Percentiles rank a stretch among this genome's conserved stretches.
phyloP scores from a whole-genome alignment of 176 grass and related monocot species.

The Hordeum vulgare region MorexV3_pseudomolecules_assembly NC_058523.1:383819587-383820086 shows the following conservation, averaged over 20 bases:
- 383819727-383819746: too few relatives aligned
- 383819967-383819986: background rate
- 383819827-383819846: background rate
- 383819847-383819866: background rate
- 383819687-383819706: too few relatives aligned
- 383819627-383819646: too few relatives aligned
- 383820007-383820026: background rate
- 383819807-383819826: background rate
- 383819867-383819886: background rate
- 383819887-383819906: background rate
- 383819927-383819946: background rate
- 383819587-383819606: too few relatives aligned
- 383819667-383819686: too few relatives aligned
- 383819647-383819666: too few relatives aligned
- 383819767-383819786: too few relatives aligned
- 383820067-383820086: background rate
- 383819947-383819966: background rate
- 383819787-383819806: too few relatives aligned
- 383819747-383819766: too few relatives aligned
- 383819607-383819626: too few relatives aligned
- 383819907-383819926: background rate
- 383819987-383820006: background rate
- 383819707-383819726: too few relatives aligned
- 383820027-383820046: background rate
- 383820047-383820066: background rate